A percentile compares a stretch with the other conserved stretches of the same genome.
Evolutionary conservation across 2,329 filamentous ascomycete species (phyloP).

Genomic region (Fusarium ambrosium): DNA sequence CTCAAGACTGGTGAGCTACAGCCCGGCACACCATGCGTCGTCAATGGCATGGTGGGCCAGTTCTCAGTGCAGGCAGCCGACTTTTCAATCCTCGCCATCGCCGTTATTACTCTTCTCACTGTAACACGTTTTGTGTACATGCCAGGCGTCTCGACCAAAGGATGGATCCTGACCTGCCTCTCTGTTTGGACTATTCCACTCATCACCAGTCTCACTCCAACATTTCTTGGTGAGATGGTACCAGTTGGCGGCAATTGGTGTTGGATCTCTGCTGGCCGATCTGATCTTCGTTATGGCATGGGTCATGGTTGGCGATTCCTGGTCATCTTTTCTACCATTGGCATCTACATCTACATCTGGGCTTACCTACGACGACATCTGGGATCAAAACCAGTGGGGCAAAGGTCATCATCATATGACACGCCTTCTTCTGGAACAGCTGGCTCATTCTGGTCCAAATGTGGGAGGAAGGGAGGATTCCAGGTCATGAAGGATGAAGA

Average conservation of each 20-base stretch:
- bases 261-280: conserved; percentile 57
- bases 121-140: conserved; percentile 39
- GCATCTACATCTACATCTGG: conserved; percentile 59
- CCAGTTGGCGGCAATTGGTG: conserved; percentile 62
- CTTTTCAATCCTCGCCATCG: conserved; percentile 45
- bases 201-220: conserved; percentile 37
- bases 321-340: conserved; percentile 56
- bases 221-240: conserved; percentile 36
- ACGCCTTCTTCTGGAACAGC: conserved; percentile 13
- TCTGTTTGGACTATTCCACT: conserved; percentile 38
- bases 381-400: neutral
- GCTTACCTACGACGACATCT: conserved; percentile 33
- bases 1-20: conserved; percentile 20
- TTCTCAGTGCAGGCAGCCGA: conserved; percentile 43
- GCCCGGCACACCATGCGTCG: conserved; percentile 26
- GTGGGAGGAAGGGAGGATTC: conserved; percentile 20
- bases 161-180: conserved; percentile 31
- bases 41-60: conserved; percentile 41
- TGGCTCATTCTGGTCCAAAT: conserved; percentile 14
- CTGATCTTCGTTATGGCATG: conserved; percentile 58
- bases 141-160: conserved; percentile 26
- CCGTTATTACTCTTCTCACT: conserved; percentile 42
- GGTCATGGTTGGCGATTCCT: conserved; percentile 61
- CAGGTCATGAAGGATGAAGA: conserved; percentile 28
- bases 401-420: neutral